phyloP scores from a whole-genome alignment of 2,329 filamentous ascomycete genomes.

The Sclerotinia borealis region DNA sequence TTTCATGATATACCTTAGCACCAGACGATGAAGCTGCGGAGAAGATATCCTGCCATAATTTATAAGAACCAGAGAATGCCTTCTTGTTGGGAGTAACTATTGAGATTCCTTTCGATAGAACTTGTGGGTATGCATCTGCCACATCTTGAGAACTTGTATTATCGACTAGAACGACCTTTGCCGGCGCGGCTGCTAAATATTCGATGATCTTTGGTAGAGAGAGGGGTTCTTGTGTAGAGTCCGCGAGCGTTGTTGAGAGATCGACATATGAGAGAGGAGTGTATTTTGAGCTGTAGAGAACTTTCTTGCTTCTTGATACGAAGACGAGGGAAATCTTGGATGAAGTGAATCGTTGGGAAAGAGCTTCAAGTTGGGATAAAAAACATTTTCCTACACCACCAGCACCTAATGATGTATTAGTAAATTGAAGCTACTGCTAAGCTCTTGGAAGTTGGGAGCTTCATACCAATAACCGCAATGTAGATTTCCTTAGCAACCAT shows the following conservation, averaged over 20 bases:
- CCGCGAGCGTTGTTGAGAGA: conserved; percentile 55
- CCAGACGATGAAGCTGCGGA: conserved; percentile 60
- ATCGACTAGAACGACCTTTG: conserved; percentile 80
- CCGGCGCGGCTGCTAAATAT: conserved; percentile 72
- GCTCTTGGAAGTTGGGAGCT: conserved; percentile 16
- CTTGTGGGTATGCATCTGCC: conserved; percentile 74
- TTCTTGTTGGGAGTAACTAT: conserved; percentile 99
- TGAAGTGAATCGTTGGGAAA: conserved; percentile 60
- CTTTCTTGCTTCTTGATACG: conserved; percentile 79
- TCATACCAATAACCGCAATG: conserved; percentile 41
- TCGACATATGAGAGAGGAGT: conserved; percentile 57
- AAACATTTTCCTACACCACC: conserved; percentile 93
- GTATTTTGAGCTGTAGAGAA: conserved; percentile 70
- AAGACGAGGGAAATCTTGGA: conserved; percentile 70
- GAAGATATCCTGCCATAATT: conserved; percentile 86
- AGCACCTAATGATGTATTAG: conserved; percentile 51
- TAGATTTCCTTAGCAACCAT: conserved; percentile 35
- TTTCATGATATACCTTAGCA: conserved; percentile 90
- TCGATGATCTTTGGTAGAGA: conserved; percentile 64
- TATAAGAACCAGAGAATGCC: conserved; percentile 77
- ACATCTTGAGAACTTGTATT: conserved; percentile 90
- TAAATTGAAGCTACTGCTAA: conserved; percentile 15
- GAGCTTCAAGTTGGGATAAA: conserved; percentile 68
- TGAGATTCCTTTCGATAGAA: conserved; percentile 76
- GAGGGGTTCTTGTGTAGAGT: conserved; percentile 59